A percentile compares a stretch with the other conserved stretches of the same genome.
phyloP scores from a whole-genome alignment of 2,329 filamentous ascomycete genomes.

The Ceratocystis huliohia region DNA sequence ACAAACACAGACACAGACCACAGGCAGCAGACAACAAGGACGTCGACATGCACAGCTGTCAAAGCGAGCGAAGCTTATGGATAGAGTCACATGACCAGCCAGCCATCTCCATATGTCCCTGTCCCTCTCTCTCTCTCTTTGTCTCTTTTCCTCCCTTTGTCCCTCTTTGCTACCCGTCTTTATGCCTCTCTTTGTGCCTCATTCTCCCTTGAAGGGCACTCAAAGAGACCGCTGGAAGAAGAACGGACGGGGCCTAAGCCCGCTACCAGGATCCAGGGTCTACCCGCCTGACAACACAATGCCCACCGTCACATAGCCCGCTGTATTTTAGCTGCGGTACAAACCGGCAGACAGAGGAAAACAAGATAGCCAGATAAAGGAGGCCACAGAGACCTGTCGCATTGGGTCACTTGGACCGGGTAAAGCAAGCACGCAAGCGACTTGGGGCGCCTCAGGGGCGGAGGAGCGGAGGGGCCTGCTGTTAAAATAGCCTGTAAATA shows the following conservation, averaged over 20 bases:
- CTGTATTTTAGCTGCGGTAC: neutral
- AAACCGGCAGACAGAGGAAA: neutral
- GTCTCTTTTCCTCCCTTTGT: neutral
- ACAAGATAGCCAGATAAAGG: neutral
- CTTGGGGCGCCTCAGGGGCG: neutral
- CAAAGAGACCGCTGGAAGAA: neutral
- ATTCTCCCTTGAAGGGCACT: neutral
- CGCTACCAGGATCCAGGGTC: constrained; percentile 2
- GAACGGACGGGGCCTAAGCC: neutral
- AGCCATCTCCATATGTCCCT: neutral
- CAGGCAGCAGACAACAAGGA: neutral
- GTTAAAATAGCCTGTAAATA: too few species aligned
- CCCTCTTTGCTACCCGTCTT: neutral
- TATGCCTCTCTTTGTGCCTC: too few species aligned
- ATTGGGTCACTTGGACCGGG: neutral
- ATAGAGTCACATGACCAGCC: neutral
- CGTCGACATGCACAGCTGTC: neutral
- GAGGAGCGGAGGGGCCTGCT: too few species aligned
- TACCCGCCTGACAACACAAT: neutral
- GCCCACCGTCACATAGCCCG: neutral
- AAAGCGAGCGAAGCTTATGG: too few species aligned
- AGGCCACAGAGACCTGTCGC: neutral
- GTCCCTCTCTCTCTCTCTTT: neutral
- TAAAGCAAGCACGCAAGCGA: neutral
- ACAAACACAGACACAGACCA: too few species aligned